Base-by-base conservation (phyloP, 1,284 basidiomycete species). In the Leccinum solheimii region DNA sequence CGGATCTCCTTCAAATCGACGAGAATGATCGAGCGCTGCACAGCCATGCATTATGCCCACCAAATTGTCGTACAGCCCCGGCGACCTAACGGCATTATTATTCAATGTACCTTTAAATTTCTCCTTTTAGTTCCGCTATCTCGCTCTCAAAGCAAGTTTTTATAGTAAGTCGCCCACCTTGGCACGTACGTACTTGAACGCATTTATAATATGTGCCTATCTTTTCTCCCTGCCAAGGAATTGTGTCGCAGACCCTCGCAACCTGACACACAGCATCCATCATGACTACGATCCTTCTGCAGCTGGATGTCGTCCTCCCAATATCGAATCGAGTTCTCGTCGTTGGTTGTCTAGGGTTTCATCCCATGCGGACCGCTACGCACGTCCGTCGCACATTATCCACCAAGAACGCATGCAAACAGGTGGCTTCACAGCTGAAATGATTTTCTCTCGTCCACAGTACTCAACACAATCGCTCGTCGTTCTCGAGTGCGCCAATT, bases 11-110 rank as follows among this genome's bases (percentile, higher is more conserved):
- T 26, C 23, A 30, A 30, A 27, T 10, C 27, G 43, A 57, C 56
- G 43, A 56, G 57, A 65, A 56, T 56, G 62, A 69, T 67, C 49
- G 43, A 45, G 43, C 43, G 43, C 43, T 13, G 43, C 43, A 45
- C 43, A 45, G 43, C 40, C 40, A 43, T 43, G 40, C 40, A 43
- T 43, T 43, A 43, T 43, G 7, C 36, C 36, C 36, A 38, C 36
- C 36, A 16, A 38, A 38, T 38, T 38, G 13, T 36, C 34, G 34
- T 14, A 36, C 34, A n/a, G 38, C 40, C 40, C 40, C 40, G 34
- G 34, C 14, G 13, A 43, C 40, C 9, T 43, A 19, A 43, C 43
- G 43, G 43, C 43, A 45, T 45, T 45, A 21, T 45, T 45, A 45
- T 45, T 45, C 43, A 11, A 45, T 21, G 43, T 45, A 45, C 43